A percentile compares a stretch with the other conserved stretches of the same genome.
These are phyloP conservation scores for Pleurotus tuoliensis DNA, from an alignment of 768 basidiomycete genomes.

Conservation along the genomic window DNA sequence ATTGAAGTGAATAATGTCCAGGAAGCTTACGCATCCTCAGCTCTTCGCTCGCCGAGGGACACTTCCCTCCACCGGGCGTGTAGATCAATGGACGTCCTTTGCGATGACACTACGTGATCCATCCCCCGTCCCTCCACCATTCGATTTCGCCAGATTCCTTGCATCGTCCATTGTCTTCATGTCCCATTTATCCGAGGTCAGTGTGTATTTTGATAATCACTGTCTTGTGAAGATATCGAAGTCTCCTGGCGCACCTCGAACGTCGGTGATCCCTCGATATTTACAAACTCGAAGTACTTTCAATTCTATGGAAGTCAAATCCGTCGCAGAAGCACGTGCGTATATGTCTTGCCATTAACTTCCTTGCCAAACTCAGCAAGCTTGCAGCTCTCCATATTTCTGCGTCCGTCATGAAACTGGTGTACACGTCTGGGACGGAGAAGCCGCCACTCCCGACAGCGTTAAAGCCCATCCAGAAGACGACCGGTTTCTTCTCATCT, in stretches of 20 bases:
- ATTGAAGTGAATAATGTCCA: neutral
- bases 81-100: slow-evolving; percentile 76
- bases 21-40: slow-evolving; percentile 29
- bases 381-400: slow-evolving; percentile 66
- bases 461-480: slow-evolving; percentile 26
- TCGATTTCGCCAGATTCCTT: slow-evolving; percentile 88
- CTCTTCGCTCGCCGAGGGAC: slow-evolving; percentile 80
- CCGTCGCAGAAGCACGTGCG: slow-evolving; percentile 63
- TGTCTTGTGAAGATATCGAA: slow-evolving; percentile 67
- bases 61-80: slow-evolving; percentile 37
- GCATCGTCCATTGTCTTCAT: slow-evolving; percentile 94
- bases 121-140: slow-evolving; percentile 71
- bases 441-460: slow-evolving; percentile 38
- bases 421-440: slow-evolving; percentile 64
- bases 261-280: slow-evolving; percentile 49
- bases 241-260: slow-evolving; percentile 46
- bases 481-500: slow-evolving; percentile 47
- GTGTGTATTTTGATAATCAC: slow-evolving; percentile 79
- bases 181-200: slow-evolving; percentile 69
- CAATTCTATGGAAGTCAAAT: slow-evolving; percentile 65
- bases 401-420: slow-evolving; percentile 78
- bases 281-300: slow-evolving; percentile 53
- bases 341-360: slow-evolving; percentile 3
- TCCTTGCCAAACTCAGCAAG: slow-evolving; percentile 4
- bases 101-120: slow-evolving; percentile 85